phyloP scores from a whole-genome alignment of 2,329 filamentous ascomycete genomes.

The Epichloe typhina region DNA sequence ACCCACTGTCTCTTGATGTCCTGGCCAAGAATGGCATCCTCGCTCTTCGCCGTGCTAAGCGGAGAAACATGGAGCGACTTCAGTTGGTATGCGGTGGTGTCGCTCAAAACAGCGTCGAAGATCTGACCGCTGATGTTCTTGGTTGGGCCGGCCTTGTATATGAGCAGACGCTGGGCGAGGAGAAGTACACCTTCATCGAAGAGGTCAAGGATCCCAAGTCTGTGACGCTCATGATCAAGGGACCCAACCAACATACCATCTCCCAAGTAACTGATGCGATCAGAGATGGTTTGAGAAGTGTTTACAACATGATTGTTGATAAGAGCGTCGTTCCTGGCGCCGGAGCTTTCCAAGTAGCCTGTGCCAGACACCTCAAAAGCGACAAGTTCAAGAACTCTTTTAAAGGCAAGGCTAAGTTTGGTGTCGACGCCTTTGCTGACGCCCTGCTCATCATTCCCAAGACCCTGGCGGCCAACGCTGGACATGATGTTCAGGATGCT shows the following conservation, averaged over 20 bases:
- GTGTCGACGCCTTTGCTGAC: slow-evolving; percentile 88
- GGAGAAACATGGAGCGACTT: slow-evolving; percentile 96
- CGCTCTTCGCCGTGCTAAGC: slow-evolving; percentile 85
- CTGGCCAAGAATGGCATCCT: slow-evolving; percentile 97
- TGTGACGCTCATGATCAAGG: slow-evolving; percentile 94
- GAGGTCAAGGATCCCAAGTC: slow-evolving; percentile 98
- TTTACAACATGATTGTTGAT: slow-evolving; percentile 99
- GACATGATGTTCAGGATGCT: slow-evolving; percentile 92
- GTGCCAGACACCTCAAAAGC: slow-evolving; percentile 73
- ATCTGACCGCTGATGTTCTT: slow-evolving; percentile 73
- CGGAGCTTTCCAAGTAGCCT: slow-evolving; percentile 92
- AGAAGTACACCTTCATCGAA: slow-evolving; percentile 98
- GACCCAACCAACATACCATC: slow-evolving; percentile 93
- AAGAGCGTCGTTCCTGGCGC: slow-evolving; percentile 87
- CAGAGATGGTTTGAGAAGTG: slow-evolving; percentile 83
- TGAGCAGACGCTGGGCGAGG: slow-evolving; percentile 92
- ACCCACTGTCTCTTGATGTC: slow-evolving; percentile 88
- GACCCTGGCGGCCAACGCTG: slow-evolving; percentile 89
- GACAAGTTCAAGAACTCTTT: slow-evolving; percentile 79
- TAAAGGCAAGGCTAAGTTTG: slow-evolving; percentile 96
- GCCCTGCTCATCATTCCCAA: slow-evolving; percentile 93
- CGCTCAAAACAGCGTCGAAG: slow-evolving; percentile 93
- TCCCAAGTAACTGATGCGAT: slow-evolving; percentile 94
- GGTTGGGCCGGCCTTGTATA: slow-evolving; percentile 96
- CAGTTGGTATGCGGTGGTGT: slow-evolving; percentile 87